Evolutionary conservation across 2,329 filamentous ascomycete genomes (phyloP), one percentile per base, ranked within the genome.

Genomic region (Teratosphaeriaceae sp.): DNA sequence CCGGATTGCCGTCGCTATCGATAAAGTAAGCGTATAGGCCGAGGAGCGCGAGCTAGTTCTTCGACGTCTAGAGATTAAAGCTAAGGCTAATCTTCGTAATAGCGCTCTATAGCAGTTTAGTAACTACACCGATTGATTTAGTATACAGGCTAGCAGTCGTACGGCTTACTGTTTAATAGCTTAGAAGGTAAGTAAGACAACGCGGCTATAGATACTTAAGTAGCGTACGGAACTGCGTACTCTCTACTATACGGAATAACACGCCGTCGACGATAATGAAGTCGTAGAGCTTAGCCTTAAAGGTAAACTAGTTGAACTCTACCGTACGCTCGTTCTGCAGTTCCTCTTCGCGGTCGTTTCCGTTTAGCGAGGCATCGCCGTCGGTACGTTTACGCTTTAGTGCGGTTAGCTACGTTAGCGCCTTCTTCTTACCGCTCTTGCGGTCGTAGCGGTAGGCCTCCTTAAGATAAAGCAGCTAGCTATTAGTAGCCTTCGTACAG

Each of bases 51-150:
- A 47, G 22, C 24, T 37, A 13, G 34, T 49, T 54, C 9, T 35
- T 15, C 2, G 51, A 51, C 12, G 47, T 54, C 51, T 45, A 54
- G n/a, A 50, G 33, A 35, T 54, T 49, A 37, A 54, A 52, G n/a
- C 5, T 44, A 47, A 23, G 50, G 21, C 16, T 30, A 29, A 47
- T 38, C 13, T 39, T 33, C 8, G 30, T 44, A 9, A 41, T 22
- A 16, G 45, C 36, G 20, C 30, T 37, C 5, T 2, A 3, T 7
- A 48, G 30, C 12, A 15, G 18, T n/a, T 42, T 20, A 23, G 24
- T 42, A 18, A 45, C 42, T 19, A 31, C 26, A 19, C 42, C 35
- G 16, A 42, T 26, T 12, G 15, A 13, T 16, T 39, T 35, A 27
- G 42, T 26, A 26, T 39, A 43, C 12, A 38, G 8, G 13, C 12